Evolutionary conservation across 108 stramenopile species (phyloP), one percentile per base, ranked within the genome.

Genomic region (Mediolabrus comicus): DNA sequence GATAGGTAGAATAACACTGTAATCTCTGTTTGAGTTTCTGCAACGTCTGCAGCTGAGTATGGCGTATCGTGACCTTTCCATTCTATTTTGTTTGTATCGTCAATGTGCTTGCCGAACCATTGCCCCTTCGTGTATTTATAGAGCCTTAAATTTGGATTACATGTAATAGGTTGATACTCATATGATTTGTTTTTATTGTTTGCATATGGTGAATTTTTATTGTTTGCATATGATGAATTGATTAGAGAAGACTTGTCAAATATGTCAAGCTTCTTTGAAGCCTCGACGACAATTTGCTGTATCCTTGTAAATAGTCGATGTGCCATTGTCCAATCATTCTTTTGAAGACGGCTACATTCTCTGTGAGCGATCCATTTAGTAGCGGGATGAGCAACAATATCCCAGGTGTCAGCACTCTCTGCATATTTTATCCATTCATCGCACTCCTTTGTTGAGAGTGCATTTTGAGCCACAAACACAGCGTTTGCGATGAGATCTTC

Each of bases 1-100:
- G 87, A 91, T 12, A 97, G 75, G 63, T 97, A 97, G 4, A 97
- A 72, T 30, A 97, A 72, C 4, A 95, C 81, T 8, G 96, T 97
- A 28, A 92, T 89, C 60, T 94, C 88, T 27, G 94, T 92, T 25
- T 79, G 41, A 29, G 81, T 67, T 29, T 63, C 72, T 4, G 52
- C 25, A 30, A 62, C 61, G 13, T 66, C 68, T 8, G n/a, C 26
- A 30, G 35, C 29, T 10, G 38, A 13, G 26, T 33, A 54, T 22
- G 67, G 64, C 12, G 52, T 22, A 27, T 49, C 28, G 2, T 33
- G 41, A 26, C 43, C 26, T 19, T 22, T 63, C 14, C 41, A 52
- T 9, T 59, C 66, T 25, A 89, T 64, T 22, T 68, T 58, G 54
- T 88, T 65, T 34, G 79, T 69, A 26, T 74, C 96, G 62, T 97